Percentiles rank a stretch among this genome's conserved stretches.
Evolutionary conservation across 164 flowering plant genomes (phyloP).

Genomic region (Magnolia changhungtana): DNA sequence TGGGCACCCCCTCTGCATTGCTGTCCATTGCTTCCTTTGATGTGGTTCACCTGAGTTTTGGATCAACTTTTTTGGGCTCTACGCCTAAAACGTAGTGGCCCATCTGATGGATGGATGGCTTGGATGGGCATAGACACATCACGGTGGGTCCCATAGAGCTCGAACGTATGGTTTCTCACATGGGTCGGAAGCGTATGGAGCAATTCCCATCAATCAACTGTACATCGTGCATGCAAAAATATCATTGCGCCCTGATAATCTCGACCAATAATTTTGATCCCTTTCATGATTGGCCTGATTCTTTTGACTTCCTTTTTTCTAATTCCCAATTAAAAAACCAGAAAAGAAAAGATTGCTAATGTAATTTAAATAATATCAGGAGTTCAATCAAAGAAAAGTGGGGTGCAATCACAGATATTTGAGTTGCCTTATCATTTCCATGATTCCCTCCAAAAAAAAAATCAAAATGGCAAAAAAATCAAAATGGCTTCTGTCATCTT

Average conservation of each 20-base stretch:
- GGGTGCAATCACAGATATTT: neutral
- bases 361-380: neutral
- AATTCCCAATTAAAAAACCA: neutral
- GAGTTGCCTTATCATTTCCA: neutral
- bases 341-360: neutral
- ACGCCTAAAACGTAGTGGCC: too few species aligned
- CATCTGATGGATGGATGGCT: too few species aligned
- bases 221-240: neutral
- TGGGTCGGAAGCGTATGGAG: neutral
- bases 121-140: too few species aligned
- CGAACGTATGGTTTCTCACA: neutral
- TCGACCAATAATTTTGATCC: neutral
- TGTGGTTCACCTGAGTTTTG: too few species aligned
- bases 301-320: constrained; percentile 2
- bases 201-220: neutral
- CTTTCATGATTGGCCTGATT: constrained; percentile 4
- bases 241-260: constrained; percentile 1
- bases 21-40: too few species aligned
- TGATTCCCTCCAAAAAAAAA: neutral
- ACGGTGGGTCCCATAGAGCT: too few species aligned
- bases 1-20: too few species aligned
- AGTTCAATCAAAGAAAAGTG: neutral
- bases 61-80: too few species aligned
- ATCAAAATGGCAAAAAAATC: neutral
- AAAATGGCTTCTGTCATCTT: neutral